These are phyloP conservation scores for Penicillium subrubescens DNA, from an alignment of 495 filamentous ascomycete genomes.

Conservation along the genomic window DNA sequence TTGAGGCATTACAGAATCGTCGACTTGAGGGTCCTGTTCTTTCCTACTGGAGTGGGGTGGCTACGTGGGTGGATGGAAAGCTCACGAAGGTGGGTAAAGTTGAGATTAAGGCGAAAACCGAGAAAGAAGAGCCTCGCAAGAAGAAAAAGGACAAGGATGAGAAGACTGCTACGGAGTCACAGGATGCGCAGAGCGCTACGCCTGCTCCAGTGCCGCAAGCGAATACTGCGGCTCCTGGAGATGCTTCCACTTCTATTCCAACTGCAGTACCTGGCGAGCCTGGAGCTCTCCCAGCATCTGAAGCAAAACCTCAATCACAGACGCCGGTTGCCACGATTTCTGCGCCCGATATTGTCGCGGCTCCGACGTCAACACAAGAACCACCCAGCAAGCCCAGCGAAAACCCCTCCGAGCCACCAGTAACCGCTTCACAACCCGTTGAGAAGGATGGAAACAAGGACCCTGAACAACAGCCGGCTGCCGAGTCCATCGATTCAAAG, in stretches of 20 bases:
- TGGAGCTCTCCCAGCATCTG: neutral
- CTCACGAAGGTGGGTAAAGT: constrained; percentile 72
- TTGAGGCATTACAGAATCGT: constrained; percentile 82
- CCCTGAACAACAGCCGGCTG: neutral
- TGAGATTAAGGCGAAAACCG: constrained; percentile 54
- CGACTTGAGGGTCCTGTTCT: constrained; percentile 88
- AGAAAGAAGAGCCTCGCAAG: constrained; percentile 39
- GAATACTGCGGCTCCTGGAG: neutral
- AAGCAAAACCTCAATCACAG: neutral
- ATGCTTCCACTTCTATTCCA: neutral
- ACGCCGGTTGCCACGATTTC: neutral
- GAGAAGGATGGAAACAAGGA: neutral
- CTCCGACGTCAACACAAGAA: neutral
- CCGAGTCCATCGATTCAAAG: neutral
- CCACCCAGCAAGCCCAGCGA: constrained; percentile 3
- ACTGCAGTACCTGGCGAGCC: neutral
- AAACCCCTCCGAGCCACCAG: neutral
- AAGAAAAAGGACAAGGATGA: constrained; percentile 39
- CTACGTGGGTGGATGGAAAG: constrained; percentile 74
- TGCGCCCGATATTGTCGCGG: neutral
- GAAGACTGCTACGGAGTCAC: constrained; percentile 26
- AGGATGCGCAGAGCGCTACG: constrained; percentile 19
- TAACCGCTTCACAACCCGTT: neutral
- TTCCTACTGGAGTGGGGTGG: constrained; percentile 89
- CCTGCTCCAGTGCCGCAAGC: constrained; percentile 8